Percentiles rank a stretch among this genome's conserved stretches.
phyloP scores from a whole-genome alignment of 2,329 filamentous ascomycete genomes.

The Aureobasidium zeae region DNA sequence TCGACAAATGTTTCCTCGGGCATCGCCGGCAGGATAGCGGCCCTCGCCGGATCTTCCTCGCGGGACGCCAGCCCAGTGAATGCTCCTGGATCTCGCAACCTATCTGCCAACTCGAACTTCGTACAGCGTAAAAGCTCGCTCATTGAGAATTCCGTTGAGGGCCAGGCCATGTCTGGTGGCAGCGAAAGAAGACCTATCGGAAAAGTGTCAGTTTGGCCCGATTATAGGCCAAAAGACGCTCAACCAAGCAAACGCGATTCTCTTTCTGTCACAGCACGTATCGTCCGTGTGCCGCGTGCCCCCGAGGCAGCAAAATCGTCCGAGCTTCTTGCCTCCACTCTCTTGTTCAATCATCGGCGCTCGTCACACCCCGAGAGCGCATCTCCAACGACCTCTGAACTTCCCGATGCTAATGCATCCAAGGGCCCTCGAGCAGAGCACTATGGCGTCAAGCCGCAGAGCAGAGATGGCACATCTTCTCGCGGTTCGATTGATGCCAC shows the following conservation, averaged over 20 bases:
- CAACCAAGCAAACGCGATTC: slow-evolving; percentile 51
- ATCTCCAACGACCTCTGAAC: not conserved
- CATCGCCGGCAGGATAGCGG: slow-evolving; percentile 91
- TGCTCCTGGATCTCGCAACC: not conserved
- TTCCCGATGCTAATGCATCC: not conserved
- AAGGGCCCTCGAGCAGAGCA: not conserved
- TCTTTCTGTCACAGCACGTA: slow-evolving; percentile 79
- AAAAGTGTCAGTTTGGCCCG: slow-evolving; percentile 10
- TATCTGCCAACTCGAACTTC: slow-evolving; percentile 8
- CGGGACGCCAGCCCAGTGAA: slow-evolving; percentile 20
- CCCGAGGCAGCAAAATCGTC: slow-evolving; percentile 31
- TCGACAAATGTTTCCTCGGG: slow-evolving; percentile 77
- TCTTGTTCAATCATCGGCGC: slow-evolving; percentile 56
- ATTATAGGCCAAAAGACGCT: not conserved
- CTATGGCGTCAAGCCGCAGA: slow-evolving; percentile 4
- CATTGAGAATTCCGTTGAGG: slow-evolving; percentile 3
- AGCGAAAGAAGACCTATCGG: slow-evolving; percentile 2
- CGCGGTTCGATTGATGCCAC: slow-evolving; percentile 1
- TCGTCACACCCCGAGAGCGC: slow-evolving; percentile 15
- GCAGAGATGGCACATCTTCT: slow-evolving; percentile 7
- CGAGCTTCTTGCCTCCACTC: slow-evolving; percentile 47
- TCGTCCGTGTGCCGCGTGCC: slow-evolving; percentile 55
- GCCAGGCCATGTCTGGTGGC: not conserved
- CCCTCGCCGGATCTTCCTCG: slow-evolving; percentile 62
- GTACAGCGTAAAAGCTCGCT: slow-evolving; percentile 14